Percentiles rank a stretch among this genome's conserved stretches.
Conservation (phyloP, 257 asterid species). For the Paulownia fortunei region DNA sequence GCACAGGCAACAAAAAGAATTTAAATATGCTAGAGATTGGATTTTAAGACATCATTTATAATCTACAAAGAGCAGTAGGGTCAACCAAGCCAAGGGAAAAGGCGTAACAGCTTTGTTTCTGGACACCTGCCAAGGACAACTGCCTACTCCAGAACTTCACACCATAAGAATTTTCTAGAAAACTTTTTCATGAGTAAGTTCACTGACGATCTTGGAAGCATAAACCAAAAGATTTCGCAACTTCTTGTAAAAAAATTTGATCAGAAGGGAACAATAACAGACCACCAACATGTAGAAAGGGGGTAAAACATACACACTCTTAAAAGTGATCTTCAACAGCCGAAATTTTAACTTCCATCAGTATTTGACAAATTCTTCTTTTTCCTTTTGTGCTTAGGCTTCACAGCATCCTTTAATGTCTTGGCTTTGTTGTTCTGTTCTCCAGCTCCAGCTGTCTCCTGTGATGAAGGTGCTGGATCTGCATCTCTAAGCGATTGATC, state of each 20-base stretch:
- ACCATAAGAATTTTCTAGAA: background rate
- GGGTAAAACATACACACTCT: conserved; percentile 23
- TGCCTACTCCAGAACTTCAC: background rate
- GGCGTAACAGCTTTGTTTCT: background rate
- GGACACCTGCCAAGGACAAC: background rate
- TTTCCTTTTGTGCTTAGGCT: conserved; percentile 80
- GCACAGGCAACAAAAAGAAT: background rate
- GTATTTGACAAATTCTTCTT: conserved; percentile 48
- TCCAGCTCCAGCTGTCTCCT: conserved; percentile 41
- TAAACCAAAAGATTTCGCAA: background rate
- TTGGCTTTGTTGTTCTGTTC: conserved; percentile 40
- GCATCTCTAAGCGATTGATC: conserved; percentile 35
- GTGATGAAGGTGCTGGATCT: conserved; percentile 42
- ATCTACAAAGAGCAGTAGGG: background rate
- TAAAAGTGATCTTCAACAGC: conserved; percentile 14
- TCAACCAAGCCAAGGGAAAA: background rate
- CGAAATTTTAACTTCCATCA: conserved; percentile 46
- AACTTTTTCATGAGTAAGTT: background rate
- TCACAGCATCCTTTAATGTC: conserved; percentile 84
- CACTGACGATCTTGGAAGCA: background rate
- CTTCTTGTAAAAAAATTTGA: background rate
- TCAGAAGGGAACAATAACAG: background rate
- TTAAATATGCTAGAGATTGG: background rate
- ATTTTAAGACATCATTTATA: background rate
- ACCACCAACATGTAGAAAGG: background rate